Percentiles rank a stretch among this genome's conserved stretches.
phyloP scores from a whole-genome alignment of 2,329 filamentous ascomycete genomes.

The Aureobasidium sp. region DNA sequence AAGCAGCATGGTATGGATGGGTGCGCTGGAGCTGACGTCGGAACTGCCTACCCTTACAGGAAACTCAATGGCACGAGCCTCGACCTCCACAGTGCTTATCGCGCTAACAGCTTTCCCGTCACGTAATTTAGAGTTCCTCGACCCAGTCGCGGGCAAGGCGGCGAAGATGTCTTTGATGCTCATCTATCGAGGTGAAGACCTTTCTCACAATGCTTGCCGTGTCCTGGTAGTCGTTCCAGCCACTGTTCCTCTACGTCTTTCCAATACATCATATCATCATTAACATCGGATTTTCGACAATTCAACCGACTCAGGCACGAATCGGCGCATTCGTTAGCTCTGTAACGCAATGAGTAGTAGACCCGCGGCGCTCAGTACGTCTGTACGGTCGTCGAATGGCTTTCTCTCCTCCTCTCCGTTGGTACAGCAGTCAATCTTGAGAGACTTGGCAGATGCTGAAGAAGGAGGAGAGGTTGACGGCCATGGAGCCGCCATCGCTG shows the following conservation, averaged over 20 bases:
- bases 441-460: conserved; percentile 24
- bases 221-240: not conserved
- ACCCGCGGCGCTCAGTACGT: conserved; percentile 5
- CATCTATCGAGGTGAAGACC: conserved; percentile 5
- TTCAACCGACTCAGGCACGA: not conserved
- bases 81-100: conserved; percentile 5
- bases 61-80: not conserved
- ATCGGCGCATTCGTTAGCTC: not conserved
- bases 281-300: not conserved
- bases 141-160: conserved; percentile 4
- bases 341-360: conserved; percentile 10
- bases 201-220: not conserved
- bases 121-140: conserved; percentile 10
- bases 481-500: not conserved
- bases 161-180: not conserved
- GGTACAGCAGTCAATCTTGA: conserved; percentile 26
- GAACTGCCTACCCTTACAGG: conserved; percentile 3
- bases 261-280: not conserved
- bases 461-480: conserved; percentile 17
- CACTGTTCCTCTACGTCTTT: not conserved
- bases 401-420: conserved; percentile 18
- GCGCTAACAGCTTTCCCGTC: conserved; percentile 9
- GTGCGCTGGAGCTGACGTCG: not conserved
- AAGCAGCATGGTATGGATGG: not conserved
- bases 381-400: conserved; percentile 5